These are phyloP conservation scores for Aspergillus sp. DNA, from an alignment of 2,329 filamentous ascomycete genomes.

Conservation along the genomic window DNA sequence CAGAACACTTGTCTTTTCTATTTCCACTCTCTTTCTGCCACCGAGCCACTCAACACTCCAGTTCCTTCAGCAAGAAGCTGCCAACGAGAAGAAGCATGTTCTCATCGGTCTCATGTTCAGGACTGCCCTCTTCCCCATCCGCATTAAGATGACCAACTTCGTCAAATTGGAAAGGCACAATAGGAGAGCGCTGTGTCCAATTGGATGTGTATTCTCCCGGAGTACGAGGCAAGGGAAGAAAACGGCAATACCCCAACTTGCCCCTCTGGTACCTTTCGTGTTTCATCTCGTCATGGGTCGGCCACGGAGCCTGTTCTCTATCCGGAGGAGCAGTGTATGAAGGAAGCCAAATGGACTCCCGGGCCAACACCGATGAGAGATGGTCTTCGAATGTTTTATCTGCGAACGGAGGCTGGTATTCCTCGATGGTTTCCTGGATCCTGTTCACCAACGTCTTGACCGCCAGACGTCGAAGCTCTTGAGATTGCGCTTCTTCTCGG, in stretches of 20 bases:
- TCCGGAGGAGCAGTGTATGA: constrained; percentile 3
- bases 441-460: constrained; percentile 3
- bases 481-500: constrained; percentile 9
- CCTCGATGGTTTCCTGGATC: background rate
- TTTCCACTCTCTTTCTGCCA: background rate
- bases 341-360: constrained; percentile 22
- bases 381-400: constrained; percentile 17
- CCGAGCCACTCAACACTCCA: constrained; percentile 5
- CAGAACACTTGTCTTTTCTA: background rate
- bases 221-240: constrained; percentile 24
- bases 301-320: constrained; percentile 21
- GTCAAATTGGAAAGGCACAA: constrained; percentile 18
- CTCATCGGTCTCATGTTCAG: constrained; percentile 5
- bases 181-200: constrained; percentile 22
- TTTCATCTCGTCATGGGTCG: constrained; percentile 23
- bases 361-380: constrained; percentile 18
- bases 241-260: constrained; percentile 23
- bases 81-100: constrained; percentile 10
- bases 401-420: constrained; percentile 10
- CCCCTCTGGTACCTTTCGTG: constrained; percentile 25
- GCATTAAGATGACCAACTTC: constrained; percentile 11
- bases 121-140: background rate
- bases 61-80: constrained; percentile 8
- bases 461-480: constrained; percentile 5
- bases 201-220: constrained; percentile 25